Percentiles rank a stretch among this genome's conserved stretches.
phyloP scores from a whole-genome alignment of 108 stramenopile genomes.

The Stephanodiscus minutulus region DNA sequence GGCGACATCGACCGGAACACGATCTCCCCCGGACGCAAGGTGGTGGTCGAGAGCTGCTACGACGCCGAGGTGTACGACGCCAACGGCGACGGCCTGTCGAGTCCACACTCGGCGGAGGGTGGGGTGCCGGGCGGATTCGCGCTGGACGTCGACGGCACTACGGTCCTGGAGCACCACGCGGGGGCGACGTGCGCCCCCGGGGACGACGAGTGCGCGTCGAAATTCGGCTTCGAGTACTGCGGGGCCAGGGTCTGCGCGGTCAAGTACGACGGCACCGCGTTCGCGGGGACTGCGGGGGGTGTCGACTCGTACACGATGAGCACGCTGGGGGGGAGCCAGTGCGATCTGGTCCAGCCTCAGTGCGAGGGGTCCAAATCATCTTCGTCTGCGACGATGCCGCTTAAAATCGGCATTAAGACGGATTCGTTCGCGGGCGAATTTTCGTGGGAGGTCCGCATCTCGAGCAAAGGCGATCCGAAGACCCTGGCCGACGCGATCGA shows the following conservation, averaged over 20 bases:
- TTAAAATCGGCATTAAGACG: conserved; percentile 10
- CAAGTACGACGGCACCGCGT: not conserved
- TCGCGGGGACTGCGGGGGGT: no score
- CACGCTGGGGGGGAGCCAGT: conserved; percentile 22
- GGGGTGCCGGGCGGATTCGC: conserved; percentile 17
- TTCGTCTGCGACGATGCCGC: not conserved
- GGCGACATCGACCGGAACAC: not conserved
- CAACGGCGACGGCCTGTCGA: conserved; percentile 25
- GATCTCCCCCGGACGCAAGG: not conserved
- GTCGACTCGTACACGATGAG: not conserved
- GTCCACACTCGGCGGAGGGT: not conserved
- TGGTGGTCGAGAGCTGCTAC: not conserved
- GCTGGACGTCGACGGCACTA: not conserved
- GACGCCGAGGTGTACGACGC: conserved; percentile 21
- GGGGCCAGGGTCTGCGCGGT: conserved; percentile 15
- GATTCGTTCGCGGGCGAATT: conserved; percentile 17
- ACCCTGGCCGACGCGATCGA: not conserved
- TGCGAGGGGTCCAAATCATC: not conserved
- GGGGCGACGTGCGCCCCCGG: not conserved
- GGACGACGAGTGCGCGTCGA: conserved; percentile 10
- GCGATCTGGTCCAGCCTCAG: not conserved
- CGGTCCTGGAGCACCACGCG: conserved; percentile 6
- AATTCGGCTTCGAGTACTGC: conserved; percentile 28
- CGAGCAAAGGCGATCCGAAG: not conserved
- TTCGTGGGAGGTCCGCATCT: conserved; percentile 27